These are phyloP conservation scores for Tremellales sp. DNA, from an alignment of 1,284 basidiomycete species.

Conservation along the genomic window DNA sequence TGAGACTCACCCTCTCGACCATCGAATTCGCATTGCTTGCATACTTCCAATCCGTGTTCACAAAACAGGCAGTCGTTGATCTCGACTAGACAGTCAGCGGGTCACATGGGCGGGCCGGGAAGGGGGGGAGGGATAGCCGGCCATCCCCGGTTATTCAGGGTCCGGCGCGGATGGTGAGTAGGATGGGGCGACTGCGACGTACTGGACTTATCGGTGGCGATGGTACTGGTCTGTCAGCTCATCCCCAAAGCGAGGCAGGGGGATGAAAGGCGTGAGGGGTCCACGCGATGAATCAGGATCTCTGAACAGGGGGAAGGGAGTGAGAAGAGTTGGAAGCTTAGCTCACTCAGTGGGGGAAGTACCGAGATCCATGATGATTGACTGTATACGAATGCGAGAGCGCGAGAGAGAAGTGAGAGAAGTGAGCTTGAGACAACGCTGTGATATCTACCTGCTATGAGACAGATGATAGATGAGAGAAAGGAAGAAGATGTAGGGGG, in stretches of 20 bases:
- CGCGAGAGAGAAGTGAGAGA: not conserved
- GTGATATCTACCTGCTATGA: no score
- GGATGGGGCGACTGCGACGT: conserved; percentile 1
- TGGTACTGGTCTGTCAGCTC: conserved; percentile 1
- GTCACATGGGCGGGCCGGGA: not conserved
- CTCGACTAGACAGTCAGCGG: conserved; percentile 36
- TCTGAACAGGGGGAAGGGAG: no score
- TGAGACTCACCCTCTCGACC: conserved; percentile 38
- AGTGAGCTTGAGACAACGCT: not conserved
- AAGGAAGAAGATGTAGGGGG: not conserved
- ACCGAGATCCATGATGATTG: conserved; percentile 29
- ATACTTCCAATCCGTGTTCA: conserved; percentile 49
- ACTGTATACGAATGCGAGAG: not conserved
- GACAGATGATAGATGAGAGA: not conserved
- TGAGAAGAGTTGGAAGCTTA: not conserved
- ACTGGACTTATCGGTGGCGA: conserved; percentile 27
- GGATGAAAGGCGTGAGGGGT: no score
- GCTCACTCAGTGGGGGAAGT: conserved; percentile 45
- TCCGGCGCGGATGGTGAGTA: not conserved
- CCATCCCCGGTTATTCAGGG: not conserved
- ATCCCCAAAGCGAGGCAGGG: no score
- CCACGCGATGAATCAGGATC: no score
- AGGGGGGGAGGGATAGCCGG: no score
- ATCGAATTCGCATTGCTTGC: conserved; percentile 43
- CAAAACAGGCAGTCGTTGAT: conserved; percentile 51